These are phyloP conservation scores for Rhodotorula sp. DNA, from an alignment of 1,284 basidiomycete genomes.

Conservation along the genomic window DNA sequence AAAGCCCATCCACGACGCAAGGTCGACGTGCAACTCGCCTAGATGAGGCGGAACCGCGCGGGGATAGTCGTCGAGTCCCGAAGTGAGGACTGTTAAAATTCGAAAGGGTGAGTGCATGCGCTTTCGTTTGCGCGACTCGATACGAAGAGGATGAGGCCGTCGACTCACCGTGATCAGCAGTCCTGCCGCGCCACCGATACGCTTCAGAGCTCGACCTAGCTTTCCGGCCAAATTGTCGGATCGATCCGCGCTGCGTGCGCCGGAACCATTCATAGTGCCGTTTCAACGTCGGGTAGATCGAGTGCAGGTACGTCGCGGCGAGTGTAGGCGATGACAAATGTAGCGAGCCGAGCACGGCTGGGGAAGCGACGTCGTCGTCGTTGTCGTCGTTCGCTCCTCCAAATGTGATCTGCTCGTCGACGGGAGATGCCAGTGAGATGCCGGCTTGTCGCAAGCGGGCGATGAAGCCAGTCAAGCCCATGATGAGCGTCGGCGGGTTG, in stretches of 20 bases:
- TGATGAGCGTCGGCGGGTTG: conserved; percentile 87
- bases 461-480: conserved; percentile 86
- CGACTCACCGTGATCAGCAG: conserved; percentile 44
- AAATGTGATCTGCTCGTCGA: not conserved
- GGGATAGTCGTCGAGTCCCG: conserved; percentile 93
- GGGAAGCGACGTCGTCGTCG: not conserved
- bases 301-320: conserved; percentile 66
- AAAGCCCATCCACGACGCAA: conserved; percentile 93
- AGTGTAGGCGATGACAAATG: conserved; percentile 61
- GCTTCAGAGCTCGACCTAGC: conserved; percentile 81
- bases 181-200: conserved; percentile 91
- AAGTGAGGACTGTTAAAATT: conserved; percentile 69
- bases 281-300: conserved; percentile 77
- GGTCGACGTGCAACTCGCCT: conserved; percentile 86
- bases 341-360: conserved; percentile 42
- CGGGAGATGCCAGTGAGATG: conserved; percentile 12
- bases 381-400: not conserved
- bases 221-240: conserved; percentile 79
- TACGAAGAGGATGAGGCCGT: too few relatives aligned
- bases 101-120: not conserved
- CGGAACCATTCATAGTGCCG: conserved; percentile 95
- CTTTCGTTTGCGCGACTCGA: too few relatives aligned
- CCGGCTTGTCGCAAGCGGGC: conserved; percentile 59
- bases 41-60: conserved; percentile 73
- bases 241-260: conserved; percentile 84